Evolutionary conservation across 2,329 filamentous ascomycete genomes (phyloP), one percentile per base, ranked within the genome.

Genomic region (Blastomyces parvus): DNA sequence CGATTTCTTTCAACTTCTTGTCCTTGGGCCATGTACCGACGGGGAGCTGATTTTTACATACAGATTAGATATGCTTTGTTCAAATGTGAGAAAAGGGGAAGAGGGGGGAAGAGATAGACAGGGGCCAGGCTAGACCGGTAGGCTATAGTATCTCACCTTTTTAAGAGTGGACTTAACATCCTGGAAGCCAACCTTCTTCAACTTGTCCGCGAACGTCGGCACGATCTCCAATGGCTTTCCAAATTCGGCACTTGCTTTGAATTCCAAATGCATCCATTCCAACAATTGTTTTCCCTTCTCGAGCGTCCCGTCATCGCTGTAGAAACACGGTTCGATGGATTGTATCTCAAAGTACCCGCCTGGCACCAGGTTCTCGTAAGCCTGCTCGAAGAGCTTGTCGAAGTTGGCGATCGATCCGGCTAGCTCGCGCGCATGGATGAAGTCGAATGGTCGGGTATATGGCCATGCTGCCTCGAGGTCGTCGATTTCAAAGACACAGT

Each of bases 171-270:
- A 79, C 0, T 72, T 71, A 0, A 86, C 78, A 61, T 84, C 78
- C 56, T 77, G 72, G 65, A 86, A 86, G 0, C 84, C 84, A 0
- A 79, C 81, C 13, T 81, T 79, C 3, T 74, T 72, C 67, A 85
- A 74, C 62, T 78, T 77, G 52, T 75, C 71, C 65, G 76, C 74
- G 36, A 78, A 74, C 13, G 74, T 67, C 27, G 74, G 66, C 25
- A 74, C 74, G 33, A 75, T 70, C 56, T 70, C 68, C 69, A 76
- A 69, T 6, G 64, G 66, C 42, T 76, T 74, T 27, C 75, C 72
- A 44, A 74, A 74, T 59, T 69, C 69, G 0, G 59, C 63, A 27
- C 68, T 68, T 6, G 69, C 70, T 25, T 63, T 46, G 19, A 36
- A 56, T 33, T 33, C 53, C 9, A 52, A 9, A 3, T 11, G 14